A percentile compares a stretch with the other conserved stretches of the same genome.
Evolutionary conservation across 192 early-diverging fungal species (phyloP).

Genomic region (Gaertneriomyces sp.): DNA sequence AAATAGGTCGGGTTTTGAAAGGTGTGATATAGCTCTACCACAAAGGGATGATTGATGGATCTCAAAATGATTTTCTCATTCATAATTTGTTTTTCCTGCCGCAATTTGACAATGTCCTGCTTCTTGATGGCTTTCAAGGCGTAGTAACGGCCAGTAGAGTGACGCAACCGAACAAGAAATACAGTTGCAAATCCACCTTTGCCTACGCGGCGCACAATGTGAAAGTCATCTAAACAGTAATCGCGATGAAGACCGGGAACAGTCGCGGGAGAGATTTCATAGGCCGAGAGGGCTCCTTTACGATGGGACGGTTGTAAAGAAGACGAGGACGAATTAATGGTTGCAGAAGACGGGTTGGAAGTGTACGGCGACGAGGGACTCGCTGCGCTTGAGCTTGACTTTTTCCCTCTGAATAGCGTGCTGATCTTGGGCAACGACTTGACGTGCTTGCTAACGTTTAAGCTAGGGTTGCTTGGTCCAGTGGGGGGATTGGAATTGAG

Average conservation of each 20-base stretch:
- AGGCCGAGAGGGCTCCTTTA: constrained; percentile 44
- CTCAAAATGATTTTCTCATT: constrained; percentile 57
- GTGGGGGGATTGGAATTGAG: not conserved
- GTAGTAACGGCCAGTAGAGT: constrained; percentile 49
- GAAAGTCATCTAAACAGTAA: constrained; percentile 48
- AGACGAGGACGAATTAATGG: not conserved
- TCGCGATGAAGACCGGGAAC: constrained; percentile 25
- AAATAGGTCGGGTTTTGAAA: constrained; percentile 51
- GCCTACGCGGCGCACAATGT: constrained; percentile 45
- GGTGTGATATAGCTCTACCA: constrained; percentile 52
- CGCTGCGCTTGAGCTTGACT: constrained; percentile 10
- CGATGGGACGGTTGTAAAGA: not conserved
- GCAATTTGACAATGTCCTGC: constrained; percentile 46
- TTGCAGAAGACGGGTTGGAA: not conserved
- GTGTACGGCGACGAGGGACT: constrained; percentile 15
- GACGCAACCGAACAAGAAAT: constrained; percentile 45
- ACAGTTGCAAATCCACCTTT: constrained; percentile 57
- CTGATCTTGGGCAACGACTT: constrained; percentile 30
- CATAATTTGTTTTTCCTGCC: constrained; percentile 55
- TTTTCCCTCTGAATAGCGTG: constrained; percentile 25
- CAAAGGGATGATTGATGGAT: constrained; percentile 45
- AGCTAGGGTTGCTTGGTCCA: not conserved
- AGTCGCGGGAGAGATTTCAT: constrained; percentile 39
- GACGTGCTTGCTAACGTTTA: constrained; percentile 12
- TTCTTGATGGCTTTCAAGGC: constrained; percentile 60